Percentiles rank a stretch among this genome's conserved stretches.
Conservation (phyloP, 148 eudicot species). For the Beta vulgaris region DNA sequence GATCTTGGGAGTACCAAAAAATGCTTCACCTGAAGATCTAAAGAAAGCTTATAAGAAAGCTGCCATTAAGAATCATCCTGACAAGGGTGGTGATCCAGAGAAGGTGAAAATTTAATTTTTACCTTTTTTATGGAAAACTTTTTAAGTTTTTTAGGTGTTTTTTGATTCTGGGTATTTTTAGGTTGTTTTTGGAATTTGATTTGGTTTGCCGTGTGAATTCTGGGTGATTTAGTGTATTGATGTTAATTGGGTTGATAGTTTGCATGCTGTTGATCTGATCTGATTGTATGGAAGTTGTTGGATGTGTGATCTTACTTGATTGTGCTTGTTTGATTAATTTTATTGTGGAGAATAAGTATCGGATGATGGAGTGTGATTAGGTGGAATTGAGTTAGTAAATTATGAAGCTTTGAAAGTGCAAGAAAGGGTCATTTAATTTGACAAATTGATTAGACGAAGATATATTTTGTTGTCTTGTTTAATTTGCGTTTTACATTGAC, state of each 20-base stretch:
- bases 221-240: background rate
- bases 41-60: slow-evolving; percentile 66
- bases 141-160: background rate
- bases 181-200: background rate
- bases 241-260: background rate
- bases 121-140: background rate
- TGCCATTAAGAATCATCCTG: slow-evolving; percentile 70
- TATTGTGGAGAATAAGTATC: no score
- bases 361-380: no score
- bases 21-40: slow-evolving; percentile 52
- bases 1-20: slow-evolving; percentile 44
- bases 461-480: no score
- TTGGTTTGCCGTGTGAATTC: background rate
- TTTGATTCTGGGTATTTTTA: background rate
- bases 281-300: background rate
- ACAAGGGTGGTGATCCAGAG: slow-evolving; percentile 81
- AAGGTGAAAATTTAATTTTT: slow-evolving; percentile 25
- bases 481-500: no score
- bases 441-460: no score
- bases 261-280: background rate
- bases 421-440: no score
- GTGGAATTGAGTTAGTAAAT: no score
- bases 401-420: no score
- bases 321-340: no score
- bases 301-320: no score